Evolutionary conservation across 164 flowering plant species (phyloP).

Genomic region (Liriodendron chinense): DNA sequence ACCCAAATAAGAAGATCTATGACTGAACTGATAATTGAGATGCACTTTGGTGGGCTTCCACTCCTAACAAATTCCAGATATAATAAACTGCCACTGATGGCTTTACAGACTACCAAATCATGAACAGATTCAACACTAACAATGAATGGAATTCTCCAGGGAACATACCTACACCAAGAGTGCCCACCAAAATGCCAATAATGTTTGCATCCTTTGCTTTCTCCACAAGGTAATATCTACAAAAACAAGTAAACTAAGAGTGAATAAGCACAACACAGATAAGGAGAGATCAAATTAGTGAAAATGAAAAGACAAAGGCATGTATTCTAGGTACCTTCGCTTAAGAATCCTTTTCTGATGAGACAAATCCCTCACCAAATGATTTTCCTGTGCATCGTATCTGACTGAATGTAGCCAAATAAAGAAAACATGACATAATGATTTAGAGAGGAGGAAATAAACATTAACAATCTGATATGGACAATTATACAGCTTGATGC

Average conservation of each 20-base stretch:
- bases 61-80: neutral
- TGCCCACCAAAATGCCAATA: constrained; percentile 91
- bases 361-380: constrained; percentile 55
- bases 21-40: neutral
- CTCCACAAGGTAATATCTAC: constrained; percentile 91
- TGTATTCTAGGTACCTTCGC: constrained; percentile 60
- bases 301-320: neutral
- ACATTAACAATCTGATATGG: neutral
- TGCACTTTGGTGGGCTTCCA: neutral
- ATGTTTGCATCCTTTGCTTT: constrained; percentile 97
- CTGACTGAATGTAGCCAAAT: constrained; percentile 57
- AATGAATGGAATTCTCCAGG: neutral
- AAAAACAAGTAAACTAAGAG: constrained; percentile 8
- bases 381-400: constrained; percentile 55
- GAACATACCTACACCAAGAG: constrained; percentile 91
- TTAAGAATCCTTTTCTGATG: constrained; percentile 67
- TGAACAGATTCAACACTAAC: neutral
- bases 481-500: neutral
- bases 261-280: neutral
- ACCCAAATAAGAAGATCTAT: neutral
- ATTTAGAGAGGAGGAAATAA: neutral
- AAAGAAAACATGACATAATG: neutral
- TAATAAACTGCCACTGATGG: constrained; percentile 2
- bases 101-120: neutral
- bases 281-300: neutral